Evolutionary conservation across 2,329 filamentous ascomycete species (phyloP), one percentile per base, ranked within the genome.

Genomic region (Rhynchosporium agropyri): DNA sequence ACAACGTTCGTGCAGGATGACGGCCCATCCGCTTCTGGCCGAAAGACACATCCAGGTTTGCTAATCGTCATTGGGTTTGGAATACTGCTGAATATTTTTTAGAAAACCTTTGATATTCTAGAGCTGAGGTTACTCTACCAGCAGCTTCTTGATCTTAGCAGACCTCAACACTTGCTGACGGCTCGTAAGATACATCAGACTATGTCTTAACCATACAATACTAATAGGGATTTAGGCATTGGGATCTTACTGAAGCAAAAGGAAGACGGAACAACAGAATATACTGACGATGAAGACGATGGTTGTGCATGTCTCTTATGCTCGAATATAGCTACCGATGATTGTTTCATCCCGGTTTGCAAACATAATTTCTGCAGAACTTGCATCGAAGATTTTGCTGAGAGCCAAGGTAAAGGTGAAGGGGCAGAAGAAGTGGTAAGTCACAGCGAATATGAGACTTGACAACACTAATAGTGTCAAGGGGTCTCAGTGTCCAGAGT

Each of bases 21-120:
- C 54, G 4, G 53, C 63, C 6, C 58, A 63, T 54, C 63, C 63
- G 0, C 38, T 65, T 12, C 33, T 60, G 3, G 48, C 58, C 3
- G 63, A 65, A 51, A n/a, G 55, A 20, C 6, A 51, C 5, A 51
- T 58, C 1, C 56, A 62, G 56, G 63, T 62, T 38, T 12, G 5
- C 10, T n/a, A 6, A 20, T 4, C 43, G n/a, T 26, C 8, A 28
- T 5, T 8, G n/a, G 26, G n/a, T 10, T 46, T n/a, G 13, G 10
- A 43, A 10, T 2, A 12, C 15, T 3, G 12, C 10, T 26, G 9
- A 36, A 46, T 20, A 51, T 20, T n/a, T 26, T 20, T 28, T 3
- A 59, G 46, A 13, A 51, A 51, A 51, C 10, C 2, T 59, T 59
- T 4, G 20, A 40, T 26, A 4, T 51, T 6, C 7, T 3, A 42